These are phyloP conservation scores for Penicillium pancosmium DNA, from an alignment of 495 filamentous ascomycete genomes.

Conservation along the genomic window DNA sequence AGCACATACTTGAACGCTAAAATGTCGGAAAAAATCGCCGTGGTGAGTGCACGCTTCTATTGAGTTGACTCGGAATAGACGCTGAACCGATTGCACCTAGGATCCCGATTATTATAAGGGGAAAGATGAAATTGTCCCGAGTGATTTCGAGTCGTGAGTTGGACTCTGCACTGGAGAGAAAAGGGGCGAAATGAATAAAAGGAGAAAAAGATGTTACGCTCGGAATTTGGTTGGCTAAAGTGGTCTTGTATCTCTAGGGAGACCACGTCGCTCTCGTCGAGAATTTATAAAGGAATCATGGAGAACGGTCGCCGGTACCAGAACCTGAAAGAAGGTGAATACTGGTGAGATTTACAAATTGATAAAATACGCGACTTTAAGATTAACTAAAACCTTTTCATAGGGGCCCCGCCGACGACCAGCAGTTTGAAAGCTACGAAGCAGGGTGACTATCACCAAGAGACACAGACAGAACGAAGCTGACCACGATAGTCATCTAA, in stretches of 20 bases:
- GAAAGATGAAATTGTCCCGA: not conserved
- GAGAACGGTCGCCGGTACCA: constrained; percentile 2
- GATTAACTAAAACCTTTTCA: not conserved
- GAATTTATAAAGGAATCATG: constrained; percentile 3
- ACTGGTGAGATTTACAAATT: not conserved
- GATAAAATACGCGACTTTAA: not conserved
- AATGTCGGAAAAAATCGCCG: not conserved
- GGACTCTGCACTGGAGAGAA: not conserved
- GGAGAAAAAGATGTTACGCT: not conserved
- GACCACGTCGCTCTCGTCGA: constrained; percentile 3
- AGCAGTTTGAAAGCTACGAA: constrained; percentile 30
- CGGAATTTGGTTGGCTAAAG: not conserved
- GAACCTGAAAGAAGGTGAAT: constrained; percentile 4
- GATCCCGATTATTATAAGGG: not conserved
- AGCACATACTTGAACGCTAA: not conserved
- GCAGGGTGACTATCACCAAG: constrained; percentile 11
- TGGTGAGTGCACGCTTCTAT: not conserved
- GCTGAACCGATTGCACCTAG: not conserved
- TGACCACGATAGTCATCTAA: constrained; percentile 14
- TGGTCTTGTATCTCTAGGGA: not conserved
- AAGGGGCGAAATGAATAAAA: not conserved
- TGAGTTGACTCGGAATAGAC: not conserved
- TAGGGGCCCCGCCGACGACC: constrained; percentile 26
- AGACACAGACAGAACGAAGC: not conserved
- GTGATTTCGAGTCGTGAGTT: constrained; percentile 3